Percentiles rank a stretch among this genome's conserved stretches.
These are phyloP conservation scores for Geotrichum carabidarum DNA, from an alignment of 1,139 yeast genomes.

Conservation along the genomic window DNA sequence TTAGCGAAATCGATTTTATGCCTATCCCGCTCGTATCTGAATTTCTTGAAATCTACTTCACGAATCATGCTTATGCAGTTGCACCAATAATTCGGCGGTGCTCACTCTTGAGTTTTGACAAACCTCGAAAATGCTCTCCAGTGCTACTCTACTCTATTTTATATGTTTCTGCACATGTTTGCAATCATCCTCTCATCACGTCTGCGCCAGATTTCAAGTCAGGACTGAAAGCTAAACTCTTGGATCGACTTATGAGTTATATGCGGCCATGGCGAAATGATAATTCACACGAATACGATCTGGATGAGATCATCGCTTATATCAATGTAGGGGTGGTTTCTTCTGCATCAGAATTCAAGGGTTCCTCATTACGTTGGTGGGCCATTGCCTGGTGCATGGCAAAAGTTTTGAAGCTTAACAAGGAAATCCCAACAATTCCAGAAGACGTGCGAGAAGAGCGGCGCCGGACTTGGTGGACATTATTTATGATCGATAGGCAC, in stretches of 20 bases:
- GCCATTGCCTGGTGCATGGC: slow-evolving; percentile 38
- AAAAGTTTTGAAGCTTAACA: slow-evolving; percentile 34
- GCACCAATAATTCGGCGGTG: slow-evolving; percentile 26
- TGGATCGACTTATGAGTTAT: slow-evolving; percentile 31
- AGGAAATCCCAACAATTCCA: slow-evolving; percentile 30
- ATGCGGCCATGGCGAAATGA: slow-evolving; percentile 29
- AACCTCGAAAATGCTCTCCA: slow-evolving; percentile 35
- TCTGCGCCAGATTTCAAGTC: slow-evolving; percentile 32
- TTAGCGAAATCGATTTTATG: slow-evolving; percentile 18
- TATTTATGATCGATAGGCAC: slow-evolving; percentile 42
- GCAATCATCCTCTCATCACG: slow-evolving; percentile 37
- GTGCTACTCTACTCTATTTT: slow-evolving; percentile 37
- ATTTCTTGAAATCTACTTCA: slow-evolving; percentile 25
- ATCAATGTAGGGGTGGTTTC: slow-evolving; percentile 40
- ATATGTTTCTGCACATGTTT: slow-evolving; percentile 39
- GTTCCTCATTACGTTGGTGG: slow-evolving; percentile 42
- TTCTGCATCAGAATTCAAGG: slow-evolving; percentile 41
- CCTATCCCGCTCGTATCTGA: slow-evolving; percentile 18
- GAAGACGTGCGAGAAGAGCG: slow-evolving; percentile 41
- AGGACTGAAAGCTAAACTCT: slow-evolving; percentile 30
- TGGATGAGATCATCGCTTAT: slow-evolving; percentile 40
- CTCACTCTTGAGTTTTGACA: slow-evolving; percentile 22
- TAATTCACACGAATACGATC: slow-evolving; percentile 26
- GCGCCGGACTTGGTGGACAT: slow-evolving; percentile 44
- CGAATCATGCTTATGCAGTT: slow-evolving; percentile 26